Percentiles rank a stretch among this genome's conserved stretches.
Conservation (phyloP, 257 asterid genomes). For the Plectranthus barbatus region DNA sequence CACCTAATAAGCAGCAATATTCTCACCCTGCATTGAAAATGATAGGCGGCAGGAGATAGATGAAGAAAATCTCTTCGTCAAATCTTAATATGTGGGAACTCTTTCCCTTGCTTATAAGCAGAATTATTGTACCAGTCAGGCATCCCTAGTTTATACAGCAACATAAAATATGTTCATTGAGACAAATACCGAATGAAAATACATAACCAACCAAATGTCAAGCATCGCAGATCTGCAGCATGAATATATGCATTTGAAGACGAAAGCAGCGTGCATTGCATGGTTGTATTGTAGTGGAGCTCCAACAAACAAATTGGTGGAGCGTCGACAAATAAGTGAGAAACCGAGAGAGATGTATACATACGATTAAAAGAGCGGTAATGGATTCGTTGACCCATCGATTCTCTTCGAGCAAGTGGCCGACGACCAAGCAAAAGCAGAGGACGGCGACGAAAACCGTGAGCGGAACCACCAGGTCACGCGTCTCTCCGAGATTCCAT, state of each 20-base stretch:
- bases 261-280: no score
- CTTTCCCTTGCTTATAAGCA: slow-evolving; percentile 68
- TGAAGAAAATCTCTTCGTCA: slow-evolving; percentile 82
- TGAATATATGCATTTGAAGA: no score
- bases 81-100: slow-evolving; percentile 78
- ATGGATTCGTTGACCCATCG: slow-evolving; percentile 50
- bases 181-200: no score
- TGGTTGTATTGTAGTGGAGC: no score
- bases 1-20: neutral
- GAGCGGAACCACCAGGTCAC: slow-evolving; percentile 34
- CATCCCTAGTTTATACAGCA: slow-evolving; percentile 38
- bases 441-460: slow-evolving; percentile 43
- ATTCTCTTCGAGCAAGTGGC: slow-evolving; percentile 41
- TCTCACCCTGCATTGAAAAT: slow-evolving; percentile 93
- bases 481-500: slow-evolving; percentile 25
- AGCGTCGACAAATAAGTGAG: neutral
- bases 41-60: slow-evolving; percentile 87
- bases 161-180: neutral
- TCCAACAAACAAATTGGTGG: neutral
- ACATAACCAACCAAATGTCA: no score
- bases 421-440: slow-evolving; percentile 32
- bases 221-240: no score
- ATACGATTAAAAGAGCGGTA: slow-evolving; percentile 38
- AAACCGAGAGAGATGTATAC: neutral
- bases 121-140: slow-evolving; percentile 49